Evolutionary conservation across 768 basidiomycete species (phyloP).

Genomic region (Fibroporia radiculosa): DNA sequence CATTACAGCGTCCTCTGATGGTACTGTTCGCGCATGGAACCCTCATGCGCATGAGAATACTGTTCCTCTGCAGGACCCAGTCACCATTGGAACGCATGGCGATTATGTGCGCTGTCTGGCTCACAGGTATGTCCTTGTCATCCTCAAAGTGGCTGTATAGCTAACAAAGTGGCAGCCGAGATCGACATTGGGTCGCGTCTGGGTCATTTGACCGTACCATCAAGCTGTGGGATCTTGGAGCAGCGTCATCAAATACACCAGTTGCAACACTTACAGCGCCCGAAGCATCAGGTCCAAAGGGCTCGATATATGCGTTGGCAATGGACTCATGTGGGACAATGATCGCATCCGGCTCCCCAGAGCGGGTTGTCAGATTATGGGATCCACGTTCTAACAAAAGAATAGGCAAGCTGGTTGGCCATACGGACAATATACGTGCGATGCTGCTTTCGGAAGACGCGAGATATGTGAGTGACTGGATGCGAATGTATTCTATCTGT

Average conservation of each 20-base stretch:
- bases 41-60: constrained; percentile 50
- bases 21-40: constrained; percentile 88
- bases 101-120: constrained; percentile 84
- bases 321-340: constrained; percentile 73
- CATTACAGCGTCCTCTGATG: constrained; percentile 92
- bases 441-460: constrained; percentile 87
- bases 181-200: constrained; percentile 83
- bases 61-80: constrained; percentile 46
- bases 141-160: background rate
- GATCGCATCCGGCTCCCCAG: constrained; percentile 87
- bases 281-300: constrained; percentile 59
- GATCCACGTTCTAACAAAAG: constrained; percentile 84
- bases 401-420: constrained; percentile 83
- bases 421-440: constrained; percentile 94
- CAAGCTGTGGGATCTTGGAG: constrained; percentile 85
- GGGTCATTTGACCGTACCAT: constrained; percentile 93
- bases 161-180: constrained; percentile 38
- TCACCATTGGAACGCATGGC: constrained; percentile 62
- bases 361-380: constrained; percentile 87
- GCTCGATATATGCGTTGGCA: constrained; percentile 71
- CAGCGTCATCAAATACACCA: constrained; percentile 31
- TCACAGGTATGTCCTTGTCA: constrained; percentile 45
- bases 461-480: constrained; percentile 64
- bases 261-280: constrained; percentile 61
- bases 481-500: no score